Evolutionary conservation across 2,329 filamentous ascomycete species (phyloP).

Genomic region (Gaeumannomyces tritici): DNA sequence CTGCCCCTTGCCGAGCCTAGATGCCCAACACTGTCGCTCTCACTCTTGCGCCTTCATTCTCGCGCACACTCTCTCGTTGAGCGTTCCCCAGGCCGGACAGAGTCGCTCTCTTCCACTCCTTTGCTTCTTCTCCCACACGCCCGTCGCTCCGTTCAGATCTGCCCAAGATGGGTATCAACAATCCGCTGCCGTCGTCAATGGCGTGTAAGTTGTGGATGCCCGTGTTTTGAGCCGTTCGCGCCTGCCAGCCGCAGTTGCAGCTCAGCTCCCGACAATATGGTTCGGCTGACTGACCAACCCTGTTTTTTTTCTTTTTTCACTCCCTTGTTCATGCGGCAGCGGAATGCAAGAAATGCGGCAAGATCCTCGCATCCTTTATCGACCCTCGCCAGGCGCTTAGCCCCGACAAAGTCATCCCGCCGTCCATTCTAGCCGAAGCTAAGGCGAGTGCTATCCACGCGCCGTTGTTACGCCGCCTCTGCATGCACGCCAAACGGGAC

Average conservation of each 20-base stretch:
- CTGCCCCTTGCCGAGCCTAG: no score
- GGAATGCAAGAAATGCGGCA: conserved; percentile 95
- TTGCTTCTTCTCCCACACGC: no score
- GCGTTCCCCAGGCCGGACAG: no score
- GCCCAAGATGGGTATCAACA: conserved; percentile 50
- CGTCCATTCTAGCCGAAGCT: conserved; percentile 77
- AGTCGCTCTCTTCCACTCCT: no score
- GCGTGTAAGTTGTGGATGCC: conserved; percentile 46
- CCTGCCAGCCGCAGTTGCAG: no score
- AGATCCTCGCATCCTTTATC: conserved; percentile 90
- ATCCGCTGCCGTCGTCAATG: conserved; percentile 57
- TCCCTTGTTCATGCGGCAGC: conserved; percentile 44
- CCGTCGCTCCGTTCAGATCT: background rate
- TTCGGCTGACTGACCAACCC: background rate
- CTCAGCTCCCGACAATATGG: background rate
- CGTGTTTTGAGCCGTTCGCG: background rate
- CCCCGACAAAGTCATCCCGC: conserved; percentile 94
- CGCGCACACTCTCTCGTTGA: background rate
- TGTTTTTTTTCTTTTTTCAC: background rate
- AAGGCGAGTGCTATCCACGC: conserved; percentile 51
- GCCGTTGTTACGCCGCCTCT: background rate
- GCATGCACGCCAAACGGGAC: background rate
- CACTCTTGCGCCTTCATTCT: background rate
- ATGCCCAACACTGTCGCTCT: background rate
- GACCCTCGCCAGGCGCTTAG: conserved; percentile 90